phyloP scores from a whole-genome alignment of 1,139 yeast species.

The Pichia sp. region DNA sequence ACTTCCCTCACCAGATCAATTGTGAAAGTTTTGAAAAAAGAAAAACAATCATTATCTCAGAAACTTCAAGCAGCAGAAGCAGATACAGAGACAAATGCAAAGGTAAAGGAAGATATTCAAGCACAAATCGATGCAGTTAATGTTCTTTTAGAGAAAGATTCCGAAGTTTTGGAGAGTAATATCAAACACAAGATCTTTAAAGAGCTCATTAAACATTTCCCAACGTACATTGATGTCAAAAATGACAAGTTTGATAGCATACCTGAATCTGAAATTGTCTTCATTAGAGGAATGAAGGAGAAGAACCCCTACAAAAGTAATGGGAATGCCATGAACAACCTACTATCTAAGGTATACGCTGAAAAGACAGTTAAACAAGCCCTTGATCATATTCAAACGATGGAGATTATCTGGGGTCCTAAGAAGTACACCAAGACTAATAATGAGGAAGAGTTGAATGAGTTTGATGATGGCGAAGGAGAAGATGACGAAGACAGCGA shows the following conservation, averaged over 20 bases:
- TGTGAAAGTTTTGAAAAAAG: constrained; percentile 20
- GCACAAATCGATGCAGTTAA: constrained; percentile 4
- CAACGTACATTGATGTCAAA: constrained; percentile 7
- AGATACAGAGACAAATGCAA: constrained; percentile 14
- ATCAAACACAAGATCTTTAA: constrained; percentile 13
- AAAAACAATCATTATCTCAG: constrained; percentile 13
- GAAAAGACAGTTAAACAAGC: constrained; percentile 42
- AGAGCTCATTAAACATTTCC: constrained; percentile 16
- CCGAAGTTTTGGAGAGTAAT: constrained; percentile 5
- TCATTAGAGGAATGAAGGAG: constrained; percentile 23
- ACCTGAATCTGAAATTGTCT: constrained; percentile 27
- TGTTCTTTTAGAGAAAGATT: constrained; percentile 1
- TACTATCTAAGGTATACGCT: constrained; percentile 56
- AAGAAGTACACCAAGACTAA: constrained; percentile 17
- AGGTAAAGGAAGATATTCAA: neutral
- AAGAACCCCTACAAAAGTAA: constrained; percentile 42
- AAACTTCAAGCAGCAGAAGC: constrained; percentile 4
- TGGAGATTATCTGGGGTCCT: constrained; percentile 46
- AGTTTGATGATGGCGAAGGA: constrained; percentile 25
- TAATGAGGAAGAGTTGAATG: constrained; percentile 16
- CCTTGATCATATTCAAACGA: constrained; percentile 43
- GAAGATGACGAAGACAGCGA: constrained; percentile 14
- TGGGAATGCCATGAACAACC: constrained; percentile 35
- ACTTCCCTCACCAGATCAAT: constrained; percentile 27
- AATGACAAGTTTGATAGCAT: constrained; percentile 15